These are phyloP conservation scores for Meira miltonrushii DNA, from an alignment of 1,284 basidiomycete species.

Conservation along the genomic window DNA sequence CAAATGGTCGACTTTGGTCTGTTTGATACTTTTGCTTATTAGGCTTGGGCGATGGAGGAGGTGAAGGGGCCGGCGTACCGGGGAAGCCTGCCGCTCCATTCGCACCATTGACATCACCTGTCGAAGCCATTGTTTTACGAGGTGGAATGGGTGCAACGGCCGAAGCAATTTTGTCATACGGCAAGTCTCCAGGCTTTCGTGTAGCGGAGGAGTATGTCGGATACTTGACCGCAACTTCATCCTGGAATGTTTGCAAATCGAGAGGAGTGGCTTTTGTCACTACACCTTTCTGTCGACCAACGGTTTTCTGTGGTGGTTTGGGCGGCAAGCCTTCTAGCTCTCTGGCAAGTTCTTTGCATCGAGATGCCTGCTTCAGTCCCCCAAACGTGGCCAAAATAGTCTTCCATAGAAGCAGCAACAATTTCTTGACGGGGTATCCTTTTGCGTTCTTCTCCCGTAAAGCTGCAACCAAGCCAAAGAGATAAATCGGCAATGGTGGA, in stretches of 20 bases:
- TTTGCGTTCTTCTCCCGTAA: slow-evolving; percentile 89
- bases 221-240: slow-evolving; percentile 48
- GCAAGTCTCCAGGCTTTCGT: slow-evolving; percentile 46
- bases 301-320: neutral
- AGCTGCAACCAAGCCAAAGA: slow-evolving; percentile 81
- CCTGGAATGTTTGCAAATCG: slow-evolving; percentile 43
- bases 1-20: slow-evolving; percentile 86
- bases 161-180: slow-evolving; percentile 49
- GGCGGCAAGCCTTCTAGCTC: slow-evolving; percentile 62
- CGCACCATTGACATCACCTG: slow-evolving; percentile 65
- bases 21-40: slow-evolving; percentile 99
- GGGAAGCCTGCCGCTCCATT: slow-evolving; percentile 62
- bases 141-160: slow-evolving; percentile 37
- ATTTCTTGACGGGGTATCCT: slow-evolving; percentile 60
- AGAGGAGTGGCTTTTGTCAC: slow-evolving; percentile 38
- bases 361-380: slow-evolving; percentile 75
- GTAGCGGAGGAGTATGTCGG: slow-evolving; percentile 56
- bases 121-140: slow-evolving; percentile 31
- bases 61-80: slow-evolving; percentile 72
- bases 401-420: slow-evolving; percentile 95
- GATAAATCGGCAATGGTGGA: slow-evolving; percentile 84
- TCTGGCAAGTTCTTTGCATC: slow-evolving; percentile 78
- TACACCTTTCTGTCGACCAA: neutral
- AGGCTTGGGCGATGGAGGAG: slow-evolving; percentile 76
- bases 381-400: slow-evolving; percentile 85